Percentiles rank a stretch among this genome's conserved stretches.
Evolutionary conservation across 2,329 filamentous ascomycete genomes (phyloP).

Genomic region (Fusarium sp.): DNA sequence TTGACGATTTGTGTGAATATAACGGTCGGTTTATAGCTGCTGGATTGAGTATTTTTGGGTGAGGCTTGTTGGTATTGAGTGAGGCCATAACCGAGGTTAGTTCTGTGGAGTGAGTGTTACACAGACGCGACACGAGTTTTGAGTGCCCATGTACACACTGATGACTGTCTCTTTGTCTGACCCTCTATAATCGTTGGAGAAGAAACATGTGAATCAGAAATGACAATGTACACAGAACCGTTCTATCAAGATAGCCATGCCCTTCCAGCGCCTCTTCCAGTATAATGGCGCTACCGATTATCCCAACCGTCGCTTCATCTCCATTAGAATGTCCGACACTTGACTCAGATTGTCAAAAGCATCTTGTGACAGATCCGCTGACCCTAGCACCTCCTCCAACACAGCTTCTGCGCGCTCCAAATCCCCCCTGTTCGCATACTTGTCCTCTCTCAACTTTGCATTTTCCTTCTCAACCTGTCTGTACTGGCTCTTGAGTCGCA

Average conservation of each 20-base stretch:
- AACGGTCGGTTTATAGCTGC: not conserved
- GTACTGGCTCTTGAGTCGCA: not conserved
- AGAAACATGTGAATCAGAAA: not conserved
- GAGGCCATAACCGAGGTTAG: not conserved
- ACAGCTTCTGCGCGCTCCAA: not conserved
- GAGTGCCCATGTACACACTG: not conserved
- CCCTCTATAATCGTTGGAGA: not conserved
- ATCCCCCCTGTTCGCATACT: not conserved
- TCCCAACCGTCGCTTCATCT: not conserved
- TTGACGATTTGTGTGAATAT: not conserved
- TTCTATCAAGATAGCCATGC: not conserved
- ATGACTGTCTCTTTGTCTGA: not conserved
- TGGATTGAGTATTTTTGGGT: not conserved
- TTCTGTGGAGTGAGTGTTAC: not conserved
- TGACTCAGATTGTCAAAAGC: not conserved
- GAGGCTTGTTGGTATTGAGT: not conserved
- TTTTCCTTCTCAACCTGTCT: slow-evolving; percentile 1
- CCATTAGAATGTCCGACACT: not conserved
- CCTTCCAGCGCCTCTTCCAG: not conserved
- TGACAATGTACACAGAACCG: not conserved
- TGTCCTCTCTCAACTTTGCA: not conserved
- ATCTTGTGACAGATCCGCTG: not conserved
- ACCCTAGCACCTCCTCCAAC: not conserved
- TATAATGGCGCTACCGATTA: not conserved
- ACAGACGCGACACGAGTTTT: not conserved